These are phyloP conservation scores for Pseudonitzschia pungens DNA, from an alignment of 108 stramenopile genomes.

Conservation along the genomic window DNA sequence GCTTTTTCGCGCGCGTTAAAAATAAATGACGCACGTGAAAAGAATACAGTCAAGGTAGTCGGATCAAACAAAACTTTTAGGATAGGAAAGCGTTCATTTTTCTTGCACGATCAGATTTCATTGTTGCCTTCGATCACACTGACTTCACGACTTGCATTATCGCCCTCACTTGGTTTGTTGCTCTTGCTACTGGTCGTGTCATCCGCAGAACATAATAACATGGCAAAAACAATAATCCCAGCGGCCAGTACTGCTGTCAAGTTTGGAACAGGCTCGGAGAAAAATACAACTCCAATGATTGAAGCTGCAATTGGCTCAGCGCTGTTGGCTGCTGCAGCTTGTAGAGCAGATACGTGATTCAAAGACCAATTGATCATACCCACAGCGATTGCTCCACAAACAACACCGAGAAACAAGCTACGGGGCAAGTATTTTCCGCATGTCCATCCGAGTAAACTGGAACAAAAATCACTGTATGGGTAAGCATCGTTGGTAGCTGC, in stretches of 20 bases:
- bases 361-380: constrained; percentile 12
- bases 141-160: not conserved
- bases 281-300: constrained; percentile 6
- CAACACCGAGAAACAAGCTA: not conserved
- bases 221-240: constrained; percentile 1
- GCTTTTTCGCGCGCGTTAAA: no score
- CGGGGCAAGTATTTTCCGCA: not conserved
- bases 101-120: no score
- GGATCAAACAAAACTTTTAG: no score
- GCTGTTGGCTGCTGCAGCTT: constrained; percentile 16
- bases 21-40: no score
- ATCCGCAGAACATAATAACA: constrained; percentile 9
- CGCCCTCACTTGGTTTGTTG: not conserved
- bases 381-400: constrained; percentile 12
- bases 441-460: not conserved
- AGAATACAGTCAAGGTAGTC: no score
- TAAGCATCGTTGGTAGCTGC: not conserved
- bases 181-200: not conserved
- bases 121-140: no score
- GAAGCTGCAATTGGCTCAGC: constrained; percentile 7
- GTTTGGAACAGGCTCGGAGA: constrained; percentile 6
- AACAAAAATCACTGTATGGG: not conserved
- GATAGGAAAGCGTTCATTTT: no score
- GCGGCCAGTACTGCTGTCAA: not conserved
- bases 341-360: constrained; percentile 11